Evolutionary conservation across 768 basidiomycete genomes (phyloP), one percentile per base, ranked within the genome.

Genomic region (Psilocybe tampanensis): DNA sequence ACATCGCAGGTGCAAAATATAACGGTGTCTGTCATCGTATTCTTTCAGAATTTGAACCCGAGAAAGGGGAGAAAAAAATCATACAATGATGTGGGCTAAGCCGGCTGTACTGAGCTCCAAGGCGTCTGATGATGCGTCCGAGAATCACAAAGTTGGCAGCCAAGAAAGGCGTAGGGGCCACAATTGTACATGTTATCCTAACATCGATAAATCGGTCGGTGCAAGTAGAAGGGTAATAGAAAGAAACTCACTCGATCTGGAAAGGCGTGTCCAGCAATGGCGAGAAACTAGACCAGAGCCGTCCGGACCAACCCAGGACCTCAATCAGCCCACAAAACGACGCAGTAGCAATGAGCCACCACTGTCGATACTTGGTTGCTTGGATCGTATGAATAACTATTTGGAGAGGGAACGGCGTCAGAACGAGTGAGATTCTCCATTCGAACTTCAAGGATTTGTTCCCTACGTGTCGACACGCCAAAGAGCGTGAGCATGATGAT

Each of bases 121-220:
- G 67, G 4, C 64, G 62, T 18, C 60, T 63, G 44, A 84, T 80
- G 47, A 85, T 70, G 23, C 68, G 64, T 1, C 84, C 82, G 11
- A 88, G 72, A 18, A 85, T 77, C 41, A 85, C 74, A 65, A 88
- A 89, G 60, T 81, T 83, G 12, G 84, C 83, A 0, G 86, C 85
- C 17, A 83, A 69, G 34, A 85, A 68, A 21, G 83, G 84, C 0
- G 62, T 63, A 2, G 62, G 62, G 1, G 78, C 79, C 41, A 86
- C 68, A 62, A 88, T 85, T 2, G 82, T 80, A 7, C 71, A 69
- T 5, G 71, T 69, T n/a, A 84, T 80, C 65, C 84, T 84, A 41
- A 1, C 33, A 33, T 17, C 1, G 41, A 17, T 44, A 12, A 36
- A 12, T 45, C 2, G 19, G 3, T 2, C 17, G 18, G 19, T 33